Evolutionary conservation across 768 basidiomycete genomes (phyloP).

Genomic region (Phylloporus sp.): DNA sequence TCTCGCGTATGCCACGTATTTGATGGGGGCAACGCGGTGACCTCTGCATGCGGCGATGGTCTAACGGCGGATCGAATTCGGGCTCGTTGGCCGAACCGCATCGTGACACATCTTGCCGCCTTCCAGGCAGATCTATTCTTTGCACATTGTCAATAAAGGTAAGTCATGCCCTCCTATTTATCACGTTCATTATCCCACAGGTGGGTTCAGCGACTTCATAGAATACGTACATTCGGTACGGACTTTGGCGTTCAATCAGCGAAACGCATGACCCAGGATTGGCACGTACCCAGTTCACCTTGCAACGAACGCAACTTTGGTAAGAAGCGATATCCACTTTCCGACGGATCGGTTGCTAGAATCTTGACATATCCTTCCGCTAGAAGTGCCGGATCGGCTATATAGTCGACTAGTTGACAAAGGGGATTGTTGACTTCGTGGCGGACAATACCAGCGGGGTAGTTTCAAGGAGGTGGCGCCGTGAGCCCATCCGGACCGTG

Average conservation of each 20-base stretch:
- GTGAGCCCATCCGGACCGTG: too few species aligned
- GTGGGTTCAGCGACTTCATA: constrained; percentile 63
- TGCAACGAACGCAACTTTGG: constrained; percentile 34
- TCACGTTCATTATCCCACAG: constrained; percentile 26
- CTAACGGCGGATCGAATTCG: constrained; percentile 47
- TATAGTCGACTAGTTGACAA: constrained; percentile 18
- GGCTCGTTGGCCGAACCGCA: constrained; percentile 59
- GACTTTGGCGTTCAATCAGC: constrained; percentile 32
- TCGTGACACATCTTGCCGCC: constrained; percentile 33
- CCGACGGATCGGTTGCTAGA: constrained; percentile 1
- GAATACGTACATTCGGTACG: constrained; percentile 2
- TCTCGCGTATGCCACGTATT: neutral
- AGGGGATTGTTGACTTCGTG: constrained; percentile 22
- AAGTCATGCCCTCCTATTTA: constrained; percentile 2
- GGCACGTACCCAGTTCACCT: constrained; percentile 54
- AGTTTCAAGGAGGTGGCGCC: constrained; percentile 25
- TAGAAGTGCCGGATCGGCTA: too few species aligned
- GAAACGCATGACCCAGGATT: constrained; percentile 46
- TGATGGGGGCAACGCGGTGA: constrained; percentile 11
- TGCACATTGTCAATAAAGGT: constrained; percentile 42
- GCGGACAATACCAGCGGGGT: constrained; percentile 30
- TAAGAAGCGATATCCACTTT: constrained; percentile 10
- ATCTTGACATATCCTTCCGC: constrained; percentile 3
- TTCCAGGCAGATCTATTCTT: constrained; percentile 41
- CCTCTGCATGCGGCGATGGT: constrained; percentile 57